Conservation (phyloP, 1,284 basidiomycete genomes). For the Coniophora puteana region DNA sequence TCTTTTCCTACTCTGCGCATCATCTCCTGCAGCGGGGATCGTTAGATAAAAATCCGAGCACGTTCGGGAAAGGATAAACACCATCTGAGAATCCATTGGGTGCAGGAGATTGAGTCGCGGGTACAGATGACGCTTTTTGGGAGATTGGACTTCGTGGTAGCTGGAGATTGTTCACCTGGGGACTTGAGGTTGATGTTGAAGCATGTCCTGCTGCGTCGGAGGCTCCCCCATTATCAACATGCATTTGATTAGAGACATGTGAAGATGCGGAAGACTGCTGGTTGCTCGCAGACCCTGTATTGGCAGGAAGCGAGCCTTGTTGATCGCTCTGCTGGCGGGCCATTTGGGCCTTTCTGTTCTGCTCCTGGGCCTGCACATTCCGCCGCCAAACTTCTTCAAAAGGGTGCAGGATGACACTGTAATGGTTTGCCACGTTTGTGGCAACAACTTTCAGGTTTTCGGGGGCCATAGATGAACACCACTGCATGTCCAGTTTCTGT, state of each 20-base stretch:
- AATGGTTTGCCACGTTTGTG: conserved; percentile 50
- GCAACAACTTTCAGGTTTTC: conserved; percentile 47
- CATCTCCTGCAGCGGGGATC: too few species aligned
- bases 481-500: conserved; percentile 60
- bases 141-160: too few species aligned
- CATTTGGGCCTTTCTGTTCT: conserved; percentile 41
- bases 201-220: too few species aligned
- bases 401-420: conserved; percentile 55
- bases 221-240: too few species aligned
- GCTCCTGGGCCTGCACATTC: conserved; percentile 54
- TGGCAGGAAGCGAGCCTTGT: conserved; percentile 7
- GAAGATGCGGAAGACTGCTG: too few species aligned
- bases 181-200: too few species aligned
- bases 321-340: conserved; percentile 15
- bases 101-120: too few species aligned
- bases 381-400: conserved; percentile 68
- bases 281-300: conserved; percentile 10
- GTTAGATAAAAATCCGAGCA: too few species aligned
- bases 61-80: too few species aligned
- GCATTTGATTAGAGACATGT: too few species aligned
- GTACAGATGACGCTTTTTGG: too few species aligned
- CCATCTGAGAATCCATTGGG: too few species aligned
- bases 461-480: conserved; percentile 38
- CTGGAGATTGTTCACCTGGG: conserved; percentile 25
- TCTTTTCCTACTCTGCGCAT: conserved; percentile 59